Conservation (phyloP, 495 filamentous ascomycete species). For the Oidiodendron maius region DNA sequence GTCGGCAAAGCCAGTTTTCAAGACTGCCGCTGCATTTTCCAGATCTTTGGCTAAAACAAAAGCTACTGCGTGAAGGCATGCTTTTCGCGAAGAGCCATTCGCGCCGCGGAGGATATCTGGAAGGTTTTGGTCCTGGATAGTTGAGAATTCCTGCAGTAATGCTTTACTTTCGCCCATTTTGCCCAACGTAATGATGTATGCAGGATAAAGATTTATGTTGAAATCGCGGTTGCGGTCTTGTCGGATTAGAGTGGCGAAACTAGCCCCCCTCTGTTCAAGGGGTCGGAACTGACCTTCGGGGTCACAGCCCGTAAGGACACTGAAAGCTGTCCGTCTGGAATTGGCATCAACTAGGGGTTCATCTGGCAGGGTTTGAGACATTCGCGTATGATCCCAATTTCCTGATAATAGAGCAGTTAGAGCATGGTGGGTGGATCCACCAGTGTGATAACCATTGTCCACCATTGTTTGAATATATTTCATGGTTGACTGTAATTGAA, state of each 20-base stretch:
- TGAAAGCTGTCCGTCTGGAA: background rate
- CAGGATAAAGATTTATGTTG: background rate
- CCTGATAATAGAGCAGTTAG: background rate
- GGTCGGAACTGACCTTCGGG: background rate
- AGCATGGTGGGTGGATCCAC: background rate
- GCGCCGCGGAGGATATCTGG: background rate
- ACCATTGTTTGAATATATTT: background rate
- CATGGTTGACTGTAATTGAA: background rate
- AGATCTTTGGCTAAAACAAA: conserved; percentile 1
- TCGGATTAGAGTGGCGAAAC: background rate
- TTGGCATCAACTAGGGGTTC: background rate
- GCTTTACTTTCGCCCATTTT: conserved; percentile 2
- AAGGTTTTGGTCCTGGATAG: background rate
- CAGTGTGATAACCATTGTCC: background rate
- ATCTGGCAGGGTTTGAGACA: background rate
- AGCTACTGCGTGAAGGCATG: conserved; percentile 8
- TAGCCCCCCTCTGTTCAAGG: background rate
- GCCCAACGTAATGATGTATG: conserved; percentile 8
- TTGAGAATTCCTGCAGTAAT: conserved; percentile 5
- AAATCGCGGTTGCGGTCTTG: background rate
- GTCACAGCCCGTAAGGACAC: conserved; percentile 10
- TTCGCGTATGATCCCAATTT: background rate
- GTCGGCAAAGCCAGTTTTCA: background rate
- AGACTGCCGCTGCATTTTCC: conserved; percentile 20
- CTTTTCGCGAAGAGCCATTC: background rate